These are phyloP conservation scores for Mortierella hygrophila DNA, from an alignment of 192 early-diverging fungal species.

Conservation along the genomic window DNA sequence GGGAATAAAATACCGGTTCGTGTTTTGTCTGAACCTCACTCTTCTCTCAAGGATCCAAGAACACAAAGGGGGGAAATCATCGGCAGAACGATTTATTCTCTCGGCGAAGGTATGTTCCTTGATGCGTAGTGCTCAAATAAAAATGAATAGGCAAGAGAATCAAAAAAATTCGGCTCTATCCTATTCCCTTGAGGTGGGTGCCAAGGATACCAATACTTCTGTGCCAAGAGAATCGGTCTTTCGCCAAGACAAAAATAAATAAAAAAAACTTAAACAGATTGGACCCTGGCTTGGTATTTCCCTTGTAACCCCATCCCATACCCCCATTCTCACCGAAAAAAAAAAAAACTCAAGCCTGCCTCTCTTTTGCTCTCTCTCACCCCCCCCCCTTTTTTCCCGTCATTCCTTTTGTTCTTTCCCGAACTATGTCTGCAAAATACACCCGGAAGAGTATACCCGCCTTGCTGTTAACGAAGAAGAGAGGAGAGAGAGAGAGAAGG, in stretches of 20 bases:
- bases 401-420: neutral
- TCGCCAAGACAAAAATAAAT: constrained; percentile 10
- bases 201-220: neutral
- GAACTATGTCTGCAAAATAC: neutral
- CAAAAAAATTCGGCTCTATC: neutral
- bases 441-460: neutral
- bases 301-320: neutral
- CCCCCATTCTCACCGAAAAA: neutral
- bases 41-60: too few relatives aligned
- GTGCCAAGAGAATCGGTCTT: constrained; percentile 14
- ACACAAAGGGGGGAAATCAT: too few relatives aligned
- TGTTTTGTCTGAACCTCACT: too few relatives aligned
- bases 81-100: too few relatives aligned
- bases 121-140: too few relatives aligned
- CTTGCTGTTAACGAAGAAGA: neutral
- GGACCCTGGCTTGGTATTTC: neutral
- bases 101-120: too few relatives aligned
- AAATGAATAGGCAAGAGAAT: neutral
- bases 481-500: neutral
- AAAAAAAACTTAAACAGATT: neutral
- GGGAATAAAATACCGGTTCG: too few relatives aligned
- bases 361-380: neutral
- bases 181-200: neutral
- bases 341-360: neutral
- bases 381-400: neutral